Base-by-base conservation (phyloP, 148 eudicot genomes). In the Silene uniflora region DNA sequence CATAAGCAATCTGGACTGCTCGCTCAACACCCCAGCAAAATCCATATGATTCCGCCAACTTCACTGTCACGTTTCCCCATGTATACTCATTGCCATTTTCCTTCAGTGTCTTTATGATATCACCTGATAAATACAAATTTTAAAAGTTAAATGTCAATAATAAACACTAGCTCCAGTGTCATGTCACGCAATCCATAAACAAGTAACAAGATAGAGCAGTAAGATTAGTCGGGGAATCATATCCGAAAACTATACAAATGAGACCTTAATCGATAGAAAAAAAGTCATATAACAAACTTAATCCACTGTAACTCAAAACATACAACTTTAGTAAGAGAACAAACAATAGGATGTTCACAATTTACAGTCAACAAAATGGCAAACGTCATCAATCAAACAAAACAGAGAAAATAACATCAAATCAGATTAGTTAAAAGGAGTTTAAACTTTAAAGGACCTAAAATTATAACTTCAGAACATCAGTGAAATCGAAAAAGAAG, bases 21-120 rank as follows among this genome's bases (percentile, higher is more conserved):
- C 97, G 83, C 76, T 96, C 99, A 62, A 96, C 99, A 10, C 99
- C 99, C 99, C 98, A 96, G 82, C 99, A 96, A 76, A 92, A 96
- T 10, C 98, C 99, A 80, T 87, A 92, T 7, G 99, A 76, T 79
- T 91, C 99, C 5, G 98, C 99, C 77, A 96, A 89, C 78, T 87
- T 90, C 71, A 96, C 93, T 0, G 98, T 96, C 69, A 96, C 98
- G 52, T 89, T 92, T 66, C 99, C 99, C 99, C 99, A 92, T 55
- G 90, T 92, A 74, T 92, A 91, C 75, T 85, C 89, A 58, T 86
- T 73, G 14, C 94, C 98, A 74, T 92, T 96, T 77, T 91, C 98
- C 87, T 92, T 96, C 85, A 96, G 79, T 72, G 86, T 92, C 87
- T 91, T 88, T 76, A 92, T 83, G 75, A 92, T 80, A 78, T 96